Percentiles rank a stretch among this genome's conserved stretches.
Evolutionary conservation across 495 filamentous ascomycete genomes (phyloP).

Genomic region (Massariosphaeria phaeospora): DNA sequence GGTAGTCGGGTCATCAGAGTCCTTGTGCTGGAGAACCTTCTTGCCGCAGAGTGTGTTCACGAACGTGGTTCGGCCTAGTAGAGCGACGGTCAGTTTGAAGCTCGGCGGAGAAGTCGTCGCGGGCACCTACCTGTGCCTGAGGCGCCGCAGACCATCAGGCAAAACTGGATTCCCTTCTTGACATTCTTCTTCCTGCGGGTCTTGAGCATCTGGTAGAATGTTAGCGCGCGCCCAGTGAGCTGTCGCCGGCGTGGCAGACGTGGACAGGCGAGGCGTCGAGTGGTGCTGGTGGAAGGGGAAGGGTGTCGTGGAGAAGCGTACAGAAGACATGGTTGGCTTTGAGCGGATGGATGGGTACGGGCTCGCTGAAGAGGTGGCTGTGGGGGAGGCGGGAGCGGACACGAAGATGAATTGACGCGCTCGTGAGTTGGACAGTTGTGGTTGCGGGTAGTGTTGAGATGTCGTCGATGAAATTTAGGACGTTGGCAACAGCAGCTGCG

Average conservation of each 20-base stretch:
- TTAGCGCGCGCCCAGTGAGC: conserved; percentile 32
- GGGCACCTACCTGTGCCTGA: conserved; percentile 85
- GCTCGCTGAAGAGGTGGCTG: not conserved
- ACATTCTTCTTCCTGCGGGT: conserved; percentile 99
- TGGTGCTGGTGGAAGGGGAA: conserved; percentile 17
- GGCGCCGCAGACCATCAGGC: conserved; percentile 98
- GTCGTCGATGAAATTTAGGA: conserved; percentile 34
- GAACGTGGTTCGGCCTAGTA: conserved; percentile 88
- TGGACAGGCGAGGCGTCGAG: too few species aligned
- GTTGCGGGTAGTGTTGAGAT: conserved; percentile 26
- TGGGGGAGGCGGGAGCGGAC: conserved; percentile 1
- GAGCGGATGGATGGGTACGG: conserved; percentile 11
- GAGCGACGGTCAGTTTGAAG: conserved; percentile 2
- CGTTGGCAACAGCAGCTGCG: conserved; percentile 29
- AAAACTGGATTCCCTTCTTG: conserved; percentile 99
- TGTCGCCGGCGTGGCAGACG: conserved; percentile 8
- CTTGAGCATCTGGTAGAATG: conserved; percentile 52
- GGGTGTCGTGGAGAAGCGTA: conserved; percentile 20
- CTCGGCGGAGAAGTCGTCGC: not conserved
- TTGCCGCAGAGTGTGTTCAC: conserved; percentile 99
- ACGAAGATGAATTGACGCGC: conserved; percentile 10
- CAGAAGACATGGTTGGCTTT: conserved; percentile 24
- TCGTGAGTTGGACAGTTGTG: conserved; percentile 4
- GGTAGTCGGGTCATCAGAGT: conserved; percentile 78
- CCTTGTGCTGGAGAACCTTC: conserved; percentile 79